Evolutionary conservation across 1,284 basidiomycete species (phyloP).

Genomic region (Cutaneotrichosporon sp.): DNA sequence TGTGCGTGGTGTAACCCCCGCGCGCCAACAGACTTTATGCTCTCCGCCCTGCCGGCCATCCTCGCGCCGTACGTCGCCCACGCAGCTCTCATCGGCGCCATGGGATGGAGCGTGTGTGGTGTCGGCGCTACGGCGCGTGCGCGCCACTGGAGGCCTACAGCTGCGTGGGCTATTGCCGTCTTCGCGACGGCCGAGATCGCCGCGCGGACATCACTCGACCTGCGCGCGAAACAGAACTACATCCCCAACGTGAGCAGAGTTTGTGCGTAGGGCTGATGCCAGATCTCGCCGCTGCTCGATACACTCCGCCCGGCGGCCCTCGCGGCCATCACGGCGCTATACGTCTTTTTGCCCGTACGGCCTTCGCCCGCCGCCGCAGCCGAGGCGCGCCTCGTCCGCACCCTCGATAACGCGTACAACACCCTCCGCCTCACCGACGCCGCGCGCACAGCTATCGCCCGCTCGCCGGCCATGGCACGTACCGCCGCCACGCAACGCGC

Average conservation of each 20-base stretch:
- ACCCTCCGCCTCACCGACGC: constrained; percentile 21
- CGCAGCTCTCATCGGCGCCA: constrained; percentile 23
- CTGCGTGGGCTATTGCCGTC: constrained; percentile 21
- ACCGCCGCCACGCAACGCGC: background rate
- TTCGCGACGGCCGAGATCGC: constrained; percentile 15
- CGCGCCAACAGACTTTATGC: constrained; percentile 21
- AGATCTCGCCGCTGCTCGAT: constrained; percentile 30
- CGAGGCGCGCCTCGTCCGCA: background rate
- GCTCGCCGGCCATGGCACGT: constrained; percentile 10
- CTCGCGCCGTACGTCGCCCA: constrained; percentile 24
- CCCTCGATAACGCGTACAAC: constrained; percentile 11
- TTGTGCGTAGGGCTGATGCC: background rate
- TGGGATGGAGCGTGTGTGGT: constrained; percentile 23
- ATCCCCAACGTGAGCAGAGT: constrained; percentile 27
- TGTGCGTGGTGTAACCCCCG: constrained; percentile 42
- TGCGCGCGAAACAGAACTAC: constrained; percentile 26
- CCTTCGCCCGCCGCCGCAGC: background rate
- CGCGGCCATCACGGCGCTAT: constrained; percentile 24
- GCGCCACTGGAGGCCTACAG: constrained; percentile 17
- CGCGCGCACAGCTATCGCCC: constrained; percentile 17
- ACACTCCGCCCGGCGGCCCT: constrained; percentile 23
- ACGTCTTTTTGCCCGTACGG: constrained; percentile 29
- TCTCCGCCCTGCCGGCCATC: constrained; percentile 24
- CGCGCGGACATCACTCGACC: constrained; percentile 23
- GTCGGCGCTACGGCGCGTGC: constrained; percentile 10